These are phyloP conservation scores for Eucalyptus urophylla DNA, from an alignment of 345 rosid genomes.

Conservation along the genomic window DNA sequence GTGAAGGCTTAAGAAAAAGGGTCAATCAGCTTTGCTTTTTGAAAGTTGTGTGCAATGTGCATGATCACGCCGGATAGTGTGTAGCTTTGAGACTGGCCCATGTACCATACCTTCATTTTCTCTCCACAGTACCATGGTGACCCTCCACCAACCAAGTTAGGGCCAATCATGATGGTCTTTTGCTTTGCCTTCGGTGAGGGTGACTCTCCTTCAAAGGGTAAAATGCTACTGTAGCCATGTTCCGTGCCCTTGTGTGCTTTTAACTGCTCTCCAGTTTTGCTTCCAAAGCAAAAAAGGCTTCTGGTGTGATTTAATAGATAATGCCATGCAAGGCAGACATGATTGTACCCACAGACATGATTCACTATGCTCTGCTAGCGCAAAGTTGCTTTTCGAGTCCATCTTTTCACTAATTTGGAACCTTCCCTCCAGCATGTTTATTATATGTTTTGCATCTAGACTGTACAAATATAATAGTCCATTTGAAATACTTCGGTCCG, in stretches of 20 bases:
- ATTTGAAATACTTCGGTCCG: neutral
- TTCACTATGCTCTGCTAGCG: neutral
- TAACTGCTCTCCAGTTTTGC: neutral
- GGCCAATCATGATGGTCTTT: neutral
- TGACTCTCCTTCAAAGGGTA: neutral
- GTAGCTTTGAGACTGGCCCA: neutral
- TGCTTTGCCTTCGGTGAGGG: neutral
- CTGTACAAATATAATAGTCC: neutral
- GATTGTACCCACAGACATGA: neutral
- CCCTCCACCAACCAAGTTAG: neutral
- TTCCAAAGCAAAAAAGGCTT: neutral
- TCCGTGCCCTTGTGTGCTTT: neutral
- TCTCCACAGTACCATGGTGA: neutral
- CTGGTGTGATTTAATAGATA: neutral
- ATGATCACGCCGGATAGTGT: neutral
- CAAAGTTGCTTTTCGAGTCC: neutral
- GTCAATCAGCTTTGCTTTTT: slow-evolving; percentile 9
- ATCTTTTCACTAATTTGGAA: neutral
- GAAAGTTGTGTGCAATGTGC: slow-evolving; percentile 7
- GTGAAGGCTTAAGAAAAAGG: slow-evolving; percentile 6
- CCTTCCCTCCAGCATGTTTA: neutral
- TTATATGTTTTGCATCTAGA: neutral
- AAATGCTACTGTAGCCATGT: neutral
- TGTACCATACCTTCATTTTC: neutral
- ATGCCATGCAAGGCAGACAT: neutral